Evolutionary conservation across 2,329 filamentous ascomycete species (phyloP), one percentile per base, ranked within the genome.

Genomic region (Clonostachys rosea): DNA sequence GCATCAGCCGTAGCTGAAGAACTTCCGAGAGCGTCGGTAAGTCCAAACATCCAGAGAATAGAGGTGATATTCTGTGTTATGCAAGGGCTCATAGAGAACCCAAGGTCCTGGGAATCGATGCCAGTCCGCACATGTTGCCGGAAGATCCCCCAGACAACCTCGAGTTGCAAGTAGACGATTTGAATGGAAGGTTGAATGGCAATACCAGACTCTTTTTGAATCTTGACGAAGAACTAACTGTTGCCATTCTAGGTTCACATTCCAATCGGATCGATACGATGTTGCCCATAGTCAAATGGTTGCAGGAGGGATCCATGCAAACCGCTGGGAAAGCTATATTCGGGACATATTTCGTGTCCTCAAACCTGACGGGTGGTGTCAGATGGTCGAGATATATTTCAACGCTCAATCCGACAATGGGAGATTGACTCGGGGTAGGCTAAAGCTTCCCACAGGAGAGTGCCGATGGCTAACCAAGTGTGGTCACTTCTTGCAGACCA

Each of bases 351-450:
- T 81, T 53, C 76, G 81, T 18, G 76, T 90, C 10, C 70, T 91
- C 52, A 85, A 81, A 44, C 85, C 83, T 6, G 86, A 84, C 3
- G 91, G 91, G 2, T 96, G 90, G 89, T 78, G 87, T 49, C 90
- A 96, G 60, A 84, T 95, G 77, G 80, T 89, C n/a, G 91, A 96
- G 60, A 79, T 91, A 56, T 90, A 95, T 59, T 86, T 85, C 63
- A 89, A 90, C 53, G 83, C 89, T 24, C 91, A 95, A 63, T 95
- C 89, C 1, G 83, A 92, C 55, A 95, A 89, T 57, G 90, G 90
- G 6, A 83, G 81, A n/a, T 69, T 94, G 56, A 84, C 81, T 11
- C 76, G 84, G 44, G 74, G 81, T 76, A 59, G 63, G 74, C 43
- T 11, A 30, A 30, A 30, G 17, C 35, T 6, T 10, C 24, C 24